Percentiles rank a stretch among this genome's conserved stretches.
phyloP scores from a whole-genome alignment of 1,284 basidiomycete genomes.

The Ceratobasidium sp. region DNA sequence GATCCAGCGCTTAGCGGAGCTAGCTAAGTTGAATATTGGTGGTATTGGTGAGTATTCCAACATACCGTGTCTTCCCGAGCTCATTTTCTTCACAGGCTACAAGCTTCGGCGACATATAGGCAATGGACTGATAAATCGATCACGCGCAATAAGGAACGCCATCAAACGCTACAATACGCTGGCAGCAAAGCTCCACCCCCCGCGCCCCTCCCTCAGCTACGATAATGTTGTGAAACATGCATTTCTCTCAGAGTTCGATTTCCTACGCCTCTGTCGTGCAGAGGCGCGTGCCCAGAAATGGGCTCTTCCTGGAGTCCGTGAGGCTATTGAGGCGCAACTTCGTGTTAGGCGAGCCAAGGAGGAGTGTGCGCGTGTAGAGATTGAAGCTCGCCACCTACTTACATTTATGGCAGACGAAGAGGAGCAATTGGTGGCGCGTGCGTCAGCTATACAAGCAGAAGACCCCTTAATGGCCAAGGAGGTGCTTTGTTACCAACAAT shows the following conservation, averaged over 20 bases:
- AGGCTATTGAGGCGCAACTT: background rate
- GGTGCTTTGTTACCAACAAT: background rate
- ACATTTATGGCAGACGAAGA: conserved; percentile 28
- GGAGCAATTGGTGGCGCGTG: background rate
- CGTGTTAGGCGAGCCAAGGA: background rate
- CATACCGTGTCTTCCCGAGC: background rate
- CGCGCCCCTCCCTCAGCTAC: background rate
- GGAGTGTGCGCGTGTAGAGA: background rate
- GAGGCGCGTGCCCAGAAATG: conserved; percentile 3
- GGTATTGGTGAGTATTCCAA: background rate
- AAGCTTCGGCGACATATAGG: background rate
- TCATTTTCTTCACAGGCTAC: background rate
- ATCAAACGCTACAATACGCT: background rate
- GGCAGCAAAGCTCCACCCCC: background rate
- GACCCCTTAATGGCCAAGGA: background rate
- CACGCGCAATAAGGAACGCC: background rate
- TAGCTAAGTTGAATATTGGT: background rate
- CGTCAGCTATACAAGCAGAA: too few relatives aligned
- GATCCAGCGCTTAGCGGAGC: background rate
- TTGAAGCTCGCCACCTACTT: conserved; percentile 5
- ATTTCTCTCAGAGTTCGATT: background rate
- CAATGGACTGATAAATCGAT: background rate
- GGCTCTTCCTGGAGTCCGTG: background rate
- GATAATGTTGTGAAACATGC: background rate
- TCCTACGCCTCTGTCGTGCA: background rate